A percentile compares a stretch with the other conserved stretches of the same genome.
Evolutionary conservation across 1,284 basidiomycete genomes (phyloP).

Genomic region (Fomitopsis palustris): DNA sequence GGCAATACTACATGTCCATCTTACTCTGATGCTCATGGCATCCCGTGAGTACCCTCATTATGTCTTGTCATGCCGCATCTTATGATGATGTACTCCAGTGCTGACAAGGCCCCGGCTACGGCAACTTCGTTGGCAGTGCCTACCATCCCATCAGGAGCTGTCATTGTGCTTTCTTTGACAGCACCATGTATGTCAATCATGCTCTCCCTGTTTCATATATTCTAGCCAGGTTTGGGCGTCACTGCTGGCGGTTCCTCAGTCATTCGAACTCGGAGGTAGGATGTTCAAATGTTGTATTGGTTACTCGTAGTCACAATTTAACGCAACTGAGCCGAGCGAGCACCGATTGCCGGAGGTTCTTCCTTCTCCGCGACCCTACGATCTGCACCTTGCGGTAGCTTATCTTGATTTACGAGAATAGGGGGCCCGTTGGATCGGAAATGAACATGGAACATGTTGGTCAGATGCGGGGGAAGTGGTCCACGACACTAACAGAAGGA

Average conservation of each 20-base stretch:
- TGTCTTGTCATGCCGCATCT: background rate
- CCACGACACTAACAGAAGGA: no score
- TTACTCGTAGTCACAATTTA: background rate
- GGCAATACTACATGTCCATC: slow-evolving; percentile 63
- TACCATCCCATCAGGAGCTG: background rate
- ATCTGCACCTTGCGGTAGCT: background rate
- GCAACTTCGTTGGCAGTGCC: background rate
- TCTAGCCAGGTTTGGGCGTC: background rate
- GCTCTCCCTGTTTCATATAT: background rate
- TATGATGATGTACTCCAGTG: background rate
- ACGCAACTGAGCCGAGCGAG: background rate
- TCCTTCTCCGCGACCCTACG: background rate
- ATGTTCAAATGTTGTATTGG: background rate
- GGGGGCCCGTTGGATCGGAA: background rate
- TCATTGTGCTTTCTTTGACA: background rate
- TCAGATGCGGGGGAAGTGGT: background rate
- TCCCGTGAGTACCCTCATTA: slow-evolving; percentile 48
- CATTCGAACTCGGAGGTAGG: background rate
- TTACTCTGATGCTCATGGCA: slow-evolving; percentile 63
- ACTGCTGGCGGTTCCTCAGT: background rate
- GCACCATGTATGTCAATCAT: background rate
- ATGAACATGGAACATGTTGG: background rate
- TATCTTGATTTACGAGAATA: background rate
- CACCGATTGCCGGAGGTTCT: background rate
- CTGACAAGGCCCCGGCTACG: slow-evolving; percentile 3